Evolutionary conservation across 495 filamentous ascomycete species (phyloP).

Genomic region (Xylaria castorea): DNA sequence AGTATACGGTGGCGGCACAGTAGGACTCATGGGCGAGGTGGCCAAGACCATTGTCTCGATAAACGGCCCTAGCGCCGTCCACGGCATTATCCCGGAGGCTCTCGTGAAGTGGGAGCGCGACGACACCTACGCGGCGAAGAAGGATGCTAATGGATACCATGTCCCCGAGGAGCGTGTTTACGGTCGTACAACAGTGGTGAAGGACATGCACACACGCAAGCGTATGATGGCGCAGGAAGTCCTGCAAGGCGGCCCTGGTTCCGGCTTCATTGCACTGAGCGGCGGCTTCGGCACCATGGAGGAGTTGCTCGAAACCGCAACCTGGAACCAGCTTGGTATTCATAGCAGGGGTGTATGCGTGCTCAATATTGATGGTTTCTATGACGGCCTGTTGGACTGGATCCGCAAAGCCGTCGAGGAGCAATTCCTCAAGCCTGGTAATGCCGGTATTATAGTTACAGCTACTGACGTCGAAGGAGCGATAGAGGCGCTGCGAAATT

Average conservation of each 20-base stretch:
- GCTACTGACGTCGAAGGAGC: constrained; percentile 75
- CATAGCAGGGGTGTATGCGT: constrained; percentile 81
- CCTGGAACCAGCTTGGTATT: constrained; percentile 98
- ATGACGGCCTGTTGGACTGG: constrained; percentile 85
- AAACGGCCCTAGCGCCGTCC: constrained; percentile 80
- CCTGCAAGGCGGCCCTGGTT: constrained; percentile 76
- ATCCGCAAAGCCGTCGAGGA: constrained; percentile 75
- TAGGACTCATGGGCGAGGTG: constrained; percentile 93
- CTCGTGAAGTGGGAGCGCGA: constrained; percentile 82
- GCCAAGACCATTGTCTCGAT: constrained; percentile 86
- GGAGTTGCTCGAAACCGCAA: constrained; percentile 94
- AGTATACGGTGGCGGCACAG: constrained; percentile 95
- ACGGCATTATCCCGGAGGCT: constrained; percentile 89
- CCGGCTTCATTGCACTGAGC: constrained; percentile 87
- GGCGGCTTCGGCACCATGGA: constrained; percentile 96
- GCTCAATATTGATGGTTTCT: constrained; percentile 88
- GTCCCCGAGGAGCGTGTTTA: constrained; percentile 73
- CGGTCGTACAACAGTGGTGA: constrained; percentile 84
- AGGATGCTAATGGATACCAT: constrained; percentile 39
- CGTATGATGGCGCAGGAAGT: constrained; percentile 89
- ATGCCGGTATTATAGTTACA: constrained; percentile 77
- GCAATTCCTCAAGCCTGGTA: constrained; percentile 75
- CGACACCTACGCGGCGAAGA: constrained; percentile 48
- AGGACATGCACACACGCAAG: constrained; percentile 96
- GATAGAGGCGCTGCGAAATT: constrained; percentile 70